Base-by-base conservation (phyloP, 768 basidiomycete genomes). In the Suillus bovinus region DNA sequence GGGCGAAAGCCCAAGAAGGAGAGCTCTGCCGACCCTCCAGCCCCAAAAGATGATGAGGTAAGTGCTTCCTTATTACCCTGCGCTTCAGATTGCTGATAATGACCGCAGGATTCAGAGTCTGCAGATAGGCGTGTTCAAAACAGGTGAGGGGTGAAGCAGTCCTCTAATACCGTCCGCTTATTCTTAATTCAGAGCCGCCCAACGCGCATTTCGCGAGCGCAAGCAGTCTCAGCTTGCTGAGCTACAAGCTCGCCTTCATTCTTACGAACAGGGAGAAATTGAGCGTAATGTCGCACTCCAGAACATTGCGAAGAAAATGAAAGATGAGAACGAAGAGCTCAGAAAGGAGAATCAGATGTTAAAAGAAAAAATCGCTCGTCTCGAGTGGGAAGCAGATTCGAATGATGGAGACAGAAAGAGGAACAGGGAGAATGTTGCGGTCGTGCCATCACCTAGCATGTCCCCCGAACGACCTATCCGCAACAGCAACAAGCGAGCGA, bases 201-300 rank as follows among this genome's bases (percentile, higher is more conserved):
- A 95, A 71, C 88, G 93, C 41, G 93, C 93, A 14, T 94, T 95
- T 75, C 84, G 93, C 54, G 93, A 94, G 70, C 85, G 93, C 63
- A 94, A 92, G 76, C 92, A 94, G 71, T 87, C 89, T 5, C 93
- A 94, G 69, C 87, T 95, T 39, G 87, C 90, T 10, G 93, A 94
- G 65, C 83, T 95, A 39, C 93, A 95, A 75, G 89, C 92, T 56
- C 90, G 92, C 53, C 80, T 95, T 57, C 87, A 90, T 64, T 84
- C 85, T 22, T 94, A 93, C 68, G 93, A 95, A 72, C 90, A 92
- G 71, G 93, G 93, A n/a, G 93, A 94, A 71, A 86, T 93, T 31
- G 90, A 94, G 72, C 86, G 91, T 61, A 93, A 90, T 69, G 85
- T 94, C 56, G 90, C 91, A 52, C 79, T 95, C 24, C 93, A 94